Evolutionary conservation across 192 early-diverging fungal species (phyloP), one percentile per base, ranked within the genome.

Genomic region (Backusella liffmaniae): DNA sequence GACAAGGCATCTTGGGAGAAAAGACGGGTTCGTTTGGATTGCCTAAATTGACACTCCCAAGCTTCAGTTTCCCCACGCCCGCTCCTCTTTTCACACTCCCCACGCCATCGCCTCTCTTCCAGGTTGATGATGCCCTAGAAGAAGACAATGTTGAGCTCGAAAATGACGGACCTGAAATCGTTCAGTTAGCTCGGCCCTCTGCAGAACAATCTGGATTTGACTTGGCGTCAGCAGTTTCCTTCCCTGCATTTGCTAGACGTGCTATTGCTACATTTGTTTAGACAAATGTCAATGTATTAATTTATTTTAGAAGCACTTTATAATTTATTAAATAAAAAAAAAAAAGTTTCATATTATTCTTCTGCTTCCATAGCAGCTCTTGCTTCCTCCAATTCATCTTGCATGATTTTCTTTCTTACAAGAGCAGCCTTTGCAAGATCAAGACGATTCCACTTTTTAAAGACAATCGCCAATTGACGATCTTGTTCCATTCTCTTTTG

Each of bases 371-470:
- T 90, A 1, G 89, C 91, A 66, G 82, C 87, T 78, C 91, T 90
- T 4, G 91, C 90, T 82, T 94, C 93, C 41, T 88, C 88, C 77
- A 96, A 86, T 79, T 96, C 95, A 35, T 85, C 83, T 67, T 87
- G 83, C 92, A 96, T 95, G 30, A 90, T 84, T 79, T 96, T 96
- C 34, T 86, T 85, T 49, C 93, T 79, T 44, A 35, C 75, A 26
- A 96, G 41, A 1, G 94, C 93, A 68, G 83, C 77, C 72, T 83
- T 91, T 2, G 93, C 92, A 75, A 93, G 79, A 53, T 92, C 90
- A 46, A 92, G 32, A 73, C 84, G 82, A 7, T 87, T 86, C n/a
- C 82, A 77, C 30, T 88, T 78, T 77, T 94, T 96, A 49, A 96
- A 94, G 13, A 77, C 35, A 6, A 94, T 49, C 0, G 95, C 94